These are phyloP conservation scores for Tinospora cordifolia DNA, from an alignment of 164 flowering plant species.

Conservation along the genomic window DNA sequence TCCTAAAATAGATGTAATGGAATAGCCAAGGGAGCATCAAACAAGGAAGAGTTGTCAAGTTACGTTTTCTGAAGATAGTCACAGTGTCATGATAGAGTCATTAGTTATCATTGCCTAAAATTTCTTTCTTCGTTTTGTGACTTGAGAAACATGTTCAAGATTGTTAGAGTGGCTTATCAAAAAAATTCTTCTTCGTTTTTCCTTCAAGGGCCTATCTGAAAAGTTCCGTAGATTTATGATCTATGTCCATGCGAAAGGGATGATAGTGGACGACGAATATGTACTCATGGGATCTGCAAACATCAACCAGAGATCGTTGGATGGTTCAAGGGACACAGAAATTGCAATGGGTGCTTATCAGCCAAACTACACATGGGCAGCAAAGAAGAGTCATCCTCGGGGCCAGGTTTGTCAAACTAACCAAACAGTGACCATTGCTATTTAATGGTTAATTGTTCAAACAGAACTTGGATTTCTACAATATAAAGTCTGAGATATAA, in stretches of 20 bases:
- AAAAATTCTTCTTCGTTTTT: slow-evolving; percentile 3
- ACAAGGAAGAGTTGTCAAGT: too few relatives aligned
- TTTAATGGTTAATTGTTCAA: not conserved
- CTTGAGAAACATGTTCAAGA: not conserved
- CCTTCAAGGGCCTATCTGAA: slow-evolving; percentile 30
- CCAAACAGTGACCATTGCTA: not conserved
- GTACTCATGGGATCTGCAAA: slow-evolving; percentile 76
- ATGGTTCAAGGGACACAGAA: slow-evolving; percentile 77
- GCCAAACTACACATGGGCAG: slow-evolving; percentile 55
- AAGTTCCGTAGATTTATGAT: slow-evolving; percentile 64
- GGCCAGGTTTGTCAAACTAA: slow-evolving; percentile 53
- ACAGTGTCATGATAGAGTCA: not conserved
- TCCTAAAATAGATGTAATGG: too few relatives aligned
- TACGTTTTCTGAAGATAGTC: not conserved
- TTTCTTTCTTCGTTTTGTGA: not conserved
- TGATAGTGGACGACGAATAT: slow-evolving; percentile 76
- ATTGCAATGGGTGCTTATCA: slow-evolving; percentile 86
- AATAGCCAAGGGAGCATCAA: too few relatives aligned
- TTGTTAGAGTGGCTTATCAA: slow-evolving; percentile 1
- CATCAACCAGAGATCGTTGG: slow-evolving; percentile 74
- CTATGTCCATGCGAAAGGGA: slow-evolving; percentile 78
- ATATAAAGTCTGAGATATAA: not conserved
- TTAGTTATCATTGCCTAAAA: too few relatives aligned
- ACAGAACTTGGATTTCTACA: not conserved
- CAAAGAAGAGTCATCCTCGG: slow-evolving; percentile 39